Evolutionary conservation across 1,284 basidiomycete species (phyloP).

Genomic region (Malassezia pachydermatis): DNA sequence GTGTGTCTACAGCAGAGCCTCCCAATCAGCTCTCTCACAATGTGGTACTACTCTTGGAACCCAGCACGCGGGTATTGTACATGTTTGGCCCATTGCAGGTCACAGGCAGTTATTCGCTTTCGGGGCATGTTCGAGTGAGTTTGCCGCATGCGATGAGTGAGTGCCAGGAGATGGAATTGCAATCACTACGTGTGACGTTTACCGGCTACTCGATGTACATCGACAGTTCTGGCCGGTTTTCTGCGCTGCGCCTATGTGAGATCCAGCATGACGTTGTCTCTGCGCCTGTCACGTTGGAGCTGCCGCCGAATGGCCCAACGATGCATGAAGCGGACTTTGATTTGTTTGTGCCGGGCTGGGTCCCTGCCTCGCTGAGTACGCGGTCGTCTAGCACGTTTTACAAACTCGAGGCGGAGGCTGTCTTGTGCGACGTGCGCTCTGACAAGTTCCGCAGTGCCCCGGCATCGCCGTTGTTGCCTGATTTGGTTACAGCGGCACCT

Average conservation of each 20-base stretch:
- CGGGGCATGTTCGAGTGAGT: slow-evolving; percentile 27
- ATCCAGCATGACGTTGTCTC: slow-evolving; percentile 30
- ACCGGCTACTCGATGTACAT: slow-evolving; percentile 41
- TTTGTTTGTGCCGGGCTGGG: slow-evolving; percentile 41
- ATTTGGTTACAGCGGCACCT: neutral
- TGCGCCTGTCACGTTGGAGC: neutral
- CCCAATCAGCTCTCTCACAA: neutral
- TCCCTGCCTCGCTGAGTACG: slow-evolving; percentile 38
- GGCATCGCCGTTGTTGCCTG: neutral
- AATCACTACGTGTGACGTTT: slow-evolving; percentile 26
- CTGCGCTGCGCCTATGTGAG: slow-evolving; percentile 31
- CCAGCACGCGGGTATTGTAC: slow-evolving; percentile 28
- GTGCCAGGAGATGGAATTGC: slow-evolving; percentile 21
- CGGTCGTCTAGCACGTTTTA: slow-evolving; percentile 44
- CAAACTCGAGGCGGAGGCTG: slow-evolving; percentile 30
- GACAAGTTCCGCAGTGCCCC: neutral
- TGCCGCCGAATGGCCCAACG: slow-evolving; percentile 10
- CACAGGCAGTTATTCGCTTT: slow-evolving; percentile 44
- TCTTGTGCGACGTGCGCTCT: slow-evolving; percentile 16
- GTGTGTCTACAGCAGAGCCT: neutral
- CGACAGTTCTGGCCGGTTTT: slow-evolving; percentile 39
- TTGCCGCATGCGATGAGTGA: slow-evolving; percentile 1
- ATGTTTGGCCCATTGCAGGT: slow-evolving; percentile 48
- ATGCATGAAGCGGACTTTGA: slow-evolving; percentile 42
- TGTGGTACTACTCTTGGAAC: slow-evolving; percentile 22